Base-by-base conservation (phyloP, 2,329 filamentous ascomycete genomes). In the Calonectria henricotiae region DNA sequence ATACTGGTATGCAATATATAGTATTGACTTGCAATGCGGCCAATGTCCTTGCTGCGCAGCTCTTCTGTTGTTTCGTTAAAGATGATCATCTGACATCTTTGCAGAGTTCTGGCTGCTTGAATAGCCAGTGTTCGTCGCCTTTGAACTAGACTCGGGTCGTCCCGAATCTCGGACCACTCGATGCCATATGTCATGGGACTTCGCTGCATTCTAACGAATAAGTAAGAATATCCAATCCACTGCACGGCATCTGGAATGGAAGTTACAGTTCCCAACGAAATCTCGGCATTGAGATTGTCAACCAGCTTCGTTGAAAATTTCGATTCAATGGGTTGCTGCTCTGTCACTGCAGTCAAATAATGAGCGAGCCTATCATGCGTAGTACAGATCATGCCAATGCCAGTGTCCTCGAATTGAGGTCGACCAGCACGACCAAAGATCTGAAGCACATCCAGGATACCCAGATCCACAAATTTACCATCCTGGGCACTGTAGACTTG, bases 351-450 rank as follows among this genome's bases (percentile, higher is more conserved):
- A 46, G 92, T 92, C 54, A 98, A 86, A 80, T 99, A 99, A 80
- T 99, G 96, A 35, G 92, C 85, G 9, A 99, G 86, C 80, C 95
- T 98, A 81, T 98, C 95, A n/a, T 95, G 93, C 0, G 94, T 97
- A 0, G 97, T 99, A 78, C 95, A 97, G 74, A 99, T 99, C 87
- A 98, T 98, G 73, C 97, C 97, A 75, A 98, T 98, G 86, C 96
- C 96, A 41, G 93, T 96, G 78, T 98, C 96, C 80, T 98, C 95
- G 76, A 98, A 99, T 80, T 99, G 96, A 46, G 97, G 96, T 81
- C 96, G 93, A 86, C 96, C 96, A 70, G 96, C 97, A 88, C 96
- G 95, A 86, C 96, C 96, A 79, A 99, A 99, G 70, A 99, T 99
- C 80, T 99, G 96, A 66, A 99, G 86, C 17, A 99, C 96, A 80